These are phyloP conservation scores for Capsella rubella DNA, from an alignment of 441 rosid species.

Conservation along the genomic window DNA sequence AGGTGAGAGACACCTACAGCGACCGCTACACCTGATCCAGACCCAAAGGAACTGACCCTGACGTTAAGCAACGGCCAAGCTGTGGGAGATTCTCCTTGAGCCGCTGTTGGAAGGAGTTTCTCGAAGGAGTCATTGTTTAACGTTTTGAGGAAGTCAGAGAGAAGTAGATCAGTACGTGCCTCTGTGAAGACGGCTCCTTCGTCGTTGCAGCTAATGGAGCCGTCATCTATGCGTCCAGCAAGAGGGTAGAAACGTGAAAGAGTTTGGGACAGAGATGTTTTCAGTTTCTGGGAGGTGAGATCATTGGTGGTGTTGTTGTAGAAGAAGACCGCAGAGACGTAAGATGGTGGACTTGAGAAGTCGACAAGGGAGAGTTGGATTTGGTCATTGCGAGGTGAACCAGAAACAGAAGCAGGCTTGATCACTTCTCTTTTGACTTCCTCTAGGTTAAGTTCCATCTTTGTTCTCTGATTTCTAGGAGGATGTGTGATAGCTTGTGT, in stretches of 20 bases:
- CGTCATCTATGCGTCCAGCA: slow-evolving; percentile 21
- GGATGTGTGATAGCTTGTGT: not conserved
- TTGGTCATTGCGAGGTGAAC: not conserved
- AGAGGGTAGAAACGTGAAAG: slow-evolving; percentile 32
- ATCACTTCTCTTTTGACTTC: slow-evolving; percentile 2
- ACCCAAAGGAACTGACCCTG: slow-evolving; percentile 19
- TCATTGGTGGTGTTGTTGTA: not conserved
- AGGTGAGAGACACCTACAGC: slow-evolving; percentile 20
- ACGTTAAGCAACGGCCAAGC: slow-evolving; percentile 31
- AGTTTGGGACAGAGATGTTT: slow-evolving; percentile 29
- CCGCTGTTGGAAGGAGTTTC: not conserved
- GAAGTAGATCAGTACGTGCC: slow-evolving; percentile 15
- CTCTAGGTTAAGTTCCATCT: slow-evolving; percentile 9
- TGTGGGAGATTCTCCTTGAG: slow-evolving; percentile 2
- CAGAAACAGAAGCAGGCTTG: slow-evolving; percentile 2
- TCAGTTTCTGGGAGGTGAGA: slow-evolving; percentile 14
- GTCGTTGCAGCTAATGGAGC: slow-evolving; percentile 7
- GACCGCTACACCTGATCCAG: slow-evolving; percentile 22
- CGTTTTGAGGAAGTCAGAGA: slow-evolving; percentile 22
- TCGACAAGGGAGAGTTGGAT: slow-evolving; percentile 11
- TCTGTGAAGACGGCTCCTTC: slow-evolving; percentile 34
- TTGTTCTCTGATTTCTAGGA: not conserved
- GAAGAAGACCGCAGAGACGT: slow-evolving; percentile 2
- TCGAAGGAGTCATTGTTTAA: not conserved
- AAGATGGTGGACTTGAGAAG: not conserved